Conservation (phyloP, 768 basidiomycete species). For the Phaeotremella skinneri region DNA sequence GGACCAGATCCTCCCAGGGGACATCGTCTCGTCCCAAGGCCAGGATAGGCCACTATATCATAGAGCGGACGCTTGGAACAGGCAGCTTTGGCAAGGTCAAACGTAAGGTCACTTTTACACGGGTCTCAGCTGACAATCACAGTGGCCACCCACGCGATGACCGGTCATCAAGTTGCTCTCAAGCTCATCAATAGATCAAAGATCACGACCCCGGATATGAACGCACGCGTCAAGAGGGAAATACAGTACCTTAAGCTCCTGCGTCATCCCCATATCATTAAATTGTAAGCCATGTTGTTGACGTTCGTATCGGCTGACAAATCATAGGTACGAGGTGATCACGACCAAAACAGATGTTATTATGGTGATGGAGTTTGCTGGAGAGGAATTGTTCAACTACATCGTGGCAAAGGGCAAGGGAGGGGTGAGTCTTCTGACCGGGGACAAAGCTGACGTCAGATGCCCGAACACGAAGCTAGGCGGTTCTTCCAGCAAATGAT, state of each 20-base stretch:
- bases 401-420: conserved; percentile 79
- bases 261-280: conserved; percentile 94
- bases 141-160: conserved; percentile 94
- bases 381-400: conserved; percentile 96
- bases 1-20: conserved; percentile 4
- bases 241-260: conserved; percentile 95
- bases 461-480: conserved; percentile 81
- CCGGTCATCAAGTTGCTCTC: conserved; percentile 94
- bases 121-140: conserved; percentile 7
- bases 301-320: conserved; percentile 68
- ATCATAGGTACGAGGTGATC: conserved; percentile 63
- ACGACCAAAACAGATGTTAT: conserved; percentile 94
- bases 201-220: conserved; percentile 86
- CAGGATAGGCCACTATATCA: conserved; percentile 85
- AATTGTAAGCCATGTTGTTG: conserved; percentile 63
- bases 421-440: conserved; percentile 24
- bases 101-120: conserved; percentile 60
- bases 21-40: conserved; percentile 52
- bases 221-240: conserved; percentile 85
- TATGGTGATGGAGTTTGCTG: conserved; percentile 95
- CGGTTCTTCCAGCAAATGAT: conserved; percentile 99
- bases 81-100: conserved; percentile 99
- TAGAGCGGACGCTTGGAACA: conserved; percentile 84
- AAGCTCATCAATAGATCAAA: conserved; percentile 94
- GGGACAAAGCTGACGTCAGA: conserved; percentile 54